These are phyloP conservation scores for Prunus mira DNA, from an alignment of 306 rosid species.

Conservation along the genomic window DNA sequence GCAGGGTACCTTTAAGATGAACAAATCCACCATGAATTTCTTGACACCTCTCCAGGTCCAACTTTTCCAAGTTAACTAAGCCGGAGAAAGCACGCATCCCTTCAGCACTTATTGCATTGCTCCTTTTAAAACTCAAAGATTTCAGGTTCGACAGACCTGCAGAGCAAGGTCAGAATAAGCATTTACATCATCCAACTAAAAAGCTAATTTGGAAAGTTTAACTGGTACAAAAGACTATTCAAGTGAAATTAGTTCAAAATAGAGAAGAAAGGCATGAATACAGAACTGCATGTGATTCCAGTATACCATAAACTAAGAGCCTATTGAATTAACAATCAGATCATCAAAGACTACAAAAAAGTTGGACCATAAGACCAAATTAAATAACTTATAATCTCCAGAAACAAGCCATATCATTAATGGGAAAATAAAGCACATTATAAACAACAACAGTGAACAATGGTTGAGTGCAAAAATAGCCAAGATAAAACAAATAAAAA, in stretches of 20 bases:
- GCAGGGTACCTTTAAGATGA: conserved; percentile 60
- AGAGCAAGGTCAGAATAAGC: conserved; percentile 22
- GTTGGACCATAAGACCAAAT: background rate
- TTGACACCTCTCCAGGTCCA: conserved; percentile 70
- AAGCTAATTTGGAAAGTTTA: background rate
- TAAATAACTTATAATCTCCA: background rate
- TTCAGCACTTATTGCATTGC: conserved; percentile 48
- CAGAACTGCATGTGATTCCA: background rate
- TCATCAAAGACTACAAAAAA: background rate
- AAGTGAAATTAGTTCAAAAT: too few species aligned
- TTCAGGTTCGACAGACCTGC: conserved; percentile 58
- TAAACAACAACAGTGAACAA: background rate
- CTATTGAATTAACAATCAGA: background rate
- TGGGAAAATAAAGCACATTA: background rate
- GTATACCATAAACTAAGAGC: background rate
- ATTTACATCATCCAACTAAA: conserved; percentile 15
- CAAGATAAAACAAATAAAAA: background rate
- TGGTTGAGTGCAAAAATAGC: background rate
- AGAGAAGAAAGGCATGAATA: background rate
- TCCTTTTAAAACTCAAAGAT: conserved; percentile 57
- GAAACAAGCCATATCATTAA: background rate
- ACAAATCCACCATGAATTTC: conserved; percentile 67
- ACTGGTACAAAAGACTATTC: background rate
- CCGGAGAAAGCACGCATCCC: conserved; percentile 63
- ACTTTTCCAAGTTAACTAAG: conserved; percentile 61